Base-by-base conservation (phyloP, 2,329 filamentous ascomycete species). In the Botrytis fabae region DNA sequence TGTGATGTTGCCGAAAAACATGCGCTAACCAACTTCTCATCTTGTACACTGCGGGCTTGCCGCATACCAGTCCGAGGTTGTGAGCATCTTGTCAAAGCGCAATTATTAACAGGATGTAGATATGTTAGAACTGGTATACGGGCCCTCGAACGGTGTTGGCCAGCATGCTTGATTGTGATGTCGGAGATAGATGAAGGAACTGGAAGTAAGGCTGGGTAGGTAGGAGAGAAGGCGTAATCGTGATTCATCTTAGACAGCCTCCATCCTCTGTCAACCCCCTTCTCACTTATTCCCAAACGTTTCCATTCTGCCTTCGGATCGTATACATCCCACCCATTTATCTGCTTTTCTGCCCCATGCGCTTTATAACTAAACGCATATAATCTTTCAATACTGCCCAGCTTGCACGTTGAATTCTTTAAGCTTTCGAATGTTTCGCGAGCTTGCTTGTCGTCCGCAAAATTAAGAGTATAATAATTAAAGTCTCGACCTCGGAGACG, bases 21-120 rank as follows among this genome's bases (percentile, higher is more conserved):
- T 7, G 96, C 94, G 35, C 93, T 92, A 32, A 99, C 91, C 7
- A 99, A 88, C 78, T 94, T 94, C 83, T 99, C 96, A 80, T 99
- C 96, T 81, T 99, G 96, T 46, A 97, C 93, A 79, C 95, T 98
- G 61, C 95, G 90, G 79, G 97, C 96, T 75, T 93, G 90, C 66
- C 92, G 90, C 38, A 98, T 89, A 22, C 96, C 96, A 2, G 95
- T 92, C 73, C 95, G 86, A 0, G 96, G 96, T 81, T 99, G 96
- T 5, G 95, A 97, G 80, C 94, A 97, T 80, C 96, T 89, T 2
- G 95, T 98, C 76, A 99, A 97, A 38, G 95, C 96, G 82, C 96
- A 98, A 81, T 97, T 97, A 81, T 98, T 99, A 78, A 98, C 87
- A 0, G 94, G 93, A 82, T 99, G 96, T n/a, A 98, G 89, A 82